phyloP scores from a whole-genome alignment of 305 asterid species.

The Fraxinus albicans region DNA sequence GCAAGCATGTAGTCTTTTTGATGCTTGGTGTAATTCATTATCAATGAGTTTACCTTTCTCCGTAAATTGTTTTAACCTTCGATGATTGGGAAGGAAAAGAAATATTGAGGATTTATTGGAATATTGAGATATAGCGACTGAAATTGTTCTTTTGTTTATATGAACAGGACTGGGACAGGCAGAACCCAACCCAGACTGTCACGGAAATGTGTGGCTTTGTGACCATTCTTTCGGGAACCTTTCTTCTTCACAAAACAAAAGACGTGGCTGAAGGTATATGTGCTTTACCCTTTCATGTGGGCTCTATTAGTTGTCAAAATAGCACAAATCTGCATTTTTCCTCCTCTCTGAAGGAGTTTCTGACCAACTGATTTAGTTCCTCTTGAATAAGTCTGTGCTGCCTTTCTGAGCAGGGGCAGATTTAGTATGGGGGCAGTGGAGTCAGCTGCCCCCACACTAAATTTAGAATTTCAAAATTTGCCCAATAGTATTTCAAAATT shows the following conservation, averaged over 20 bases:
- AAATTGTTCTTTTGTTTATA: constrained; percentile 10
- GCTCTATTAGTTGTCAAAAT: background rate
- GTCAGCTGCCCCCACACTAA: too few relatives aligned
- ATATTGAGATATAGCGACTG: constrained; percentile 2
- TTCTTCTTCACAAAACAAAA: constrained; percentile 96
- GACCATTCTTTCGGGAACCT: constrained; percentile 89
- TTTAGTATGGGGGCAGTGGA: too few relatives aligned
- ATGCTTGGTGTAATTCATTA: background rate
- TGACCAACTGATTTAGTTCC: background rate
- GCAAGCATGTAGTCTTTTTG: background rate
- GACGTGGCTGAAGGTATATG: constrained; percentile 87
- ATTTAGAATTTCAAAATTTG: too few relatives aligned
- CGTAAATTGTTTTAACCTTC: background rate
- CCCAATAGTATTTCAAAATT: too few relatives aligned
- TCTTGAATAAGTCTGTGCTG: background rate
- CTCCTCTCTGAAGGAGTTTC: background rate
- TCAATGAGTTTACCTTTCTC: background rate
- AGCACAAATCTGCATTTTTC: background rate
- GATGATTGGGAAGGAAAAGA: background rate
- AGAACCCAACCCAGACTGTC: constrained; percentile 83
- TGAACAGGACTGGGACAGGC: constrained; percentile 93
- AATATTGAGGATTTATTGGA: background rate
- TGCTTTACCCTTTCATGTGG: constrained; percentile 1
- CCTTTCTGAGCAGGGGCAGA: background rate
- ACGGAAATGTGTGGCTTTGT: constrained; percentile 95